Evolutionary conservation across 768 basidiomycete genomes (phyloP), one percentile per base, ranked within the genome.

Genomic region (Russula abietina): DNA sequence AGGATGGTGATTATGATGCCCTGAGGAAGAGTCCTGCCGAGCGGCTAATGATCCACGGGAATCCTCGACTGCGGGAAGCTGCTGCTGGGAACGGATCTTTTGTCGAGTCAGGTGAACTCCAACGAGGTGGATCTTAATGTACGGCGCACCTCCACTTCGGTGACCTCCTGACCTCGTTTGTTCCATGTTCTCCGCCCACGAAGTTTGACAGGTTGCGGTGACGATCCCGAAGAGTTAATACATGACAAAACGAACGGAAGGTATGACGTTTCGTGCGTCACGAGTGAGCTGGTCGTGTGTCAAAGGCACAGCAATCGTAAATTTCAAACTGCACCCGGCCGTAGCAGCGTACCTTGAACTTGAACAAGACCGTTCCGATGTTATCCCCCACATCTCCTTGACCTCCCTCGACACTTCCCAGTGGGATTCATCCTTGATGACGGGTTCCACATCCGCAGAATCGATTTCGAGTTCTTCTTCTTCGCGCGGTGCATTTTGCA

Each of bases 131-230:
- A 16, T 16, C 30, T 14, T 30, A 50, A 16, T n/a, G 38, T 16
- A 19, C 52, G 54, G 28, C 52, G 33, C 32, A 67, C 64, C 39
- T 64, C 56, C 17, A 30, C 48, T 55, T 52, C 64, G 10, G 49
- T 57, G 45, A 67, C 59, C 64, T 67, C 66, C 53, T 64, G 64
- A 51, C 66, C 66, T 57, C 64, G 66, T 60, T 65, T 67, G 43
- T 65, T 60, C 66, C 66, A 67, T 46, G 55, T 66, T 45, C 66
- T 60, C 41, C 66, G 55, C 7, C 66, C 66, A 57, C 64, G 33
- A 39, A 65, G 60, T 28, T 61, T 65, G 64, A 55, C 26, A 38
- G 39, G 51, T 30, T 41, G 45, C 30, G 50, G 36, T 57, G 62
- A 53, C 55, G 66, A 61, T 57, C 58, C 64, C 49, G 65, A 60